Evolutionary conservation across 78 protist genomes (phyloP), one percentile per base, ranked within the genome.

Genomic region (slime mould (Dictyostelium discoideum)): DNA sequence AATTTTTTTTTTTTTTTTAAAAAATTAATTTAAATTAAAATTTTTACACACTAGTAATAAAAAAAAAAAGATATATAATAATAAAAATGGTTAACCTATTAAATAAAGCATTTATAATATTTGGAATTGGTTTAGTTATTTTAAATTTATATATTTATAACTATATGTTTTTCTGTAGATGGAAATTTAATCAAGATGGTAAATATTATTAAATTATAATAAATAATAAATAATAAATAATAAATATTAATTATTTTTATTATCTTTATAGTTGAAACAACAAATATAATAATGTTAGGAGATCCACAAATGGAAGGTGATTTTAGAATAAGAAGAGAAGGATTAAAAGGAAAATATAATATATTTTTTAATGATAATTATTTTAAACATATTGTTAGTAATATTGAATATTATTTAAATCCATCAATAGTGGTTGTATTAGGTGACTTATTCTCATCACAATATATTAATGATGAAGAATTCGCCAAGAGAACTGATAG

Each of bases 221-320:
- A 7, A 24, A n/a, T 78, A 42, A 44, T 20, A 54, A 54, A 2
- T 11, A 54, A 3, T 10, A 0, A n/a, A 26, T n/a, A 24, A 20
- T 22, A 48, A 26, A 0, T 13, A n/a, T 48, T 48, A 11, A 5
- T 7, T n/a, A 14, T n/a, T 24, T 7, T 46, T 69, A n/a, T 69
- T 11, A 11, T 69, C 11, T 69, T 11, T 69, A 29, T 14, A 42
- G 39, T 81, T 39, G 86, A 89, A 80, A 89, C 80, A 22, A 76
- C 94, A 69, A 86, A 83, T 73, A 74, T 93, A 4, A 65, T 93
- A 42, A 69, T 93, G 80, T 86, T 93, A 2, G 96, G 94, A 5
- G 96, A 93, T 65, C 96, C 96, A 16, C 96, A 93, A 78, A 93
- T 93, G 96, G 96, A 93, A 67, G 96, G 96, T 18, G 85, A 76